Evolutionary conservation across 192 early-diverging fungal genomes (phyloP).

Genomic region (Entomortierella beljakovae): DNA sequence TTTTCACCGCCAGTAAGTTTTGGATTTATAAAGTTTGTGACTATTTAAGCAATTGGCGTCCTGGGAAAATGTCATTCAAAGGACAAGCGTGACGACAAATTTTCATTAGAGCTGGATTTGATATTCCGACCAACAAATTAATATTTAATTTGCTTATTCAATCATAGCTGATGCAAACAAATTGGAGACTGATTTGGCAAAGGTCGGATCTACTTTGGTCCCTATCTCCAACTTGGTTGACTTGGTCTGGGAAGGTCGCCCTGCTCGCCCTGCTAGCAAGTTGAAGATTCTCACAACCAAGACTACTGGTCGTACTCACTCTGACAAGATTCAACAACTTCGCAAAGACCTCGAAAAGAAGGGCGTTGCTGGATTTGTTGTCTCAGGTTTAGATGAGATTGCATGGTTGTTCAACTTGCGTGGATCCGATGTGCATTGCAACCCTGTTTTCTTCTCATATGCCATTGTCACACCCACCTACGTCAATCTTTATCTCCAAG

Average conservation of each 20-base stretch:
- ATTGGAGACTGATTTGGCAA: slow-evolving; percentile 67
- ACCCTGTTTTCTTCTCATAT: slow-evolving; percentile 97
- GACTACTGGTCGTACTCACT: slow-evolving; percentile 53
- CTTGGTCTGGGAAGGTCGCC: slow-evolving; percentile 82
- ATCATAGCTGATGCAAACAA: slow-evolving; percentile 63
- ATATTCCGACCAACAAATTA: slow-evolving; percentile 1
- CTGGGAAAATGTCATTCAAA: slow-evolving; percentile 1
- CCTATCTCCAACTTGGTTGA: slow-evolving; percentile 90
- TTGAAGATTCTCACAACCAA: slow-evolving; percentile 39
- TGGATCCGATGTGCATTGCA: slow-evolving; percentile 95
- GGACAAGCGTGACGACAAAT: background rate
- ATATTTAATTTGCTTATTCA: slow-evolving; percentile 9
- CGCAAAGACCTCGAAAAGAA: slow-evolving; percentile 75
- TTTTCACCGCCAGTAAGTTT: slow-evolving; percentile 79
- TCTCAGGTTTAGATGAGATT: slow-evolving; percentile 94
- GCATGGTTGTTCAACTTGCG: slow-evolving; percentile 98
- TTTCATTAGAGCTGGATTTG: background rate
- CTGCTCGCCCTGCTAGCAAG: slow-evolving; percentile 70
- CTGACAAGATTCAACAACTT: slow-evolving; percentile 79
- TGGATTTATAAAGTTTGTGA: background rate
- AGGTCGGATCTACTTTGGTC: slow-evolving; percentile 73
- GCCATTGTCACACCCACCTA: slow-evolving; percentile 79
- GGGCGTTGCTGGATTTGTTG: slow-evolving; percentile 77
- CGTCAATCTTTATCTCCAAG: slow-evolving; percentile 83
- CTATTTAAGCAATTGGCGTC: background rate